A percentile compares a stretch with the other conserved stretches of the same genome.
Evolutionary conservation across 169 alveolate species (phyloP).

Genomic region (Amoebophrya sp.): DNA sequence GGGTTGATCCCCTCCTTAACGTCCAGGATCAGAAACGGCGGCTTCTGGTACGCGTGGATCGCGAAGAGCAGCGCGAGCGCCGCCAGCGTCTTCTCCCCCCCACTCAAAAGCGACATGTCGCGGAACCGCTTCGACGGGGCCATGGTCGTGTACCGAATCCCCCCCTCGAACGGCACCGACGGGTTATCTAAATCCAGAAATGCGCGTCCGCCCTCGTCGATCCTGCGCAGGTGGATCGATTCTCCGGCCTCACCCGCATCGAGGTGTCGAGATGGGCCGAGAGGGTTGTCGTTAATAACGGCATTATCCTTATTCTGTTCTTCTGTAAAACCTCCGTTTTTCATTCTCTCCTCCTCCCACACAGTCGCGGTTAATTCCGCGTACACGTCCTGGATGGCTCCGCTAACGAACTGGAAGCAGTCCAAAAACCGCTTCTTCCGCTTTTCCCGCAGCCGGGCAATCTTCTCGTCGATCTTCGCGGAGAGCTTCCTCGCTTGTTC

Average conservation of each 20-base stretch:
- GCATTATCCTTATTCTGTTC: no score
- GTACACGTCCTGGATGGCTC: constrained; percentile 56
- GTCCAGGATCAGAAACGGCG: constrained; percentile 91
- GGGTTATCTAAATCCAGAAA: not conserved
- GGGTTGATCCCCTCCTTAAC: no score
- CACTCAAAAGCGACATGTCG: constrained; percentile 3
- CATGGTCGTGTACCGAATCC: not conserved
- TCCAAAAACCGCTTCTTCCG: constrained; percentile 47
- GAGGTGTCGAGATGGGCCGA: no score
- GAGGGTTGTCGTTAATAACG: no score
- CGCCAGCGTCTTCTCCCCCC: constrained; percentile 92
- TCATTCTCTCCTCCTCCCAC: no score
- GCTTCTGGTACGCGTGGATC: constrained; percentile 86
- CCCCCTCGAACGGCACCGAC: not conserved
- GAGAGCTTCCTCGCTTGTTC: constrained; percentile 37
- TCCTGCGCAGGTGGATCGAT: no score
- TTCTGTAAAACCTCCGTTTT: no score
- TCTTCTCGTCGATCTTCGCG: constrained; percentile 37
- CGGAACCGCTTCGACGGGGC: not conserved
- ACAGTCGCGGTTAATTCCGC: no score
- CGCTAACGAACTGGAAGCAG: constrained; percentile 49
- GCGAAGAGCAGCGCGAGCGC: constrained; percentile 89
- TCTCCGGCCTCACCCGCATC: no score
- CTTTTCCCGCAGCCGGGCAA: constrained; percentile 41
- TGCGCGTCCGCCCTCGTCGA: constrained; percentile 17